phyloP scores from a whole-genome alignment of 2,329 filamentous ascomycete species.

The Alternaria hordeiaustralica region DNA sequence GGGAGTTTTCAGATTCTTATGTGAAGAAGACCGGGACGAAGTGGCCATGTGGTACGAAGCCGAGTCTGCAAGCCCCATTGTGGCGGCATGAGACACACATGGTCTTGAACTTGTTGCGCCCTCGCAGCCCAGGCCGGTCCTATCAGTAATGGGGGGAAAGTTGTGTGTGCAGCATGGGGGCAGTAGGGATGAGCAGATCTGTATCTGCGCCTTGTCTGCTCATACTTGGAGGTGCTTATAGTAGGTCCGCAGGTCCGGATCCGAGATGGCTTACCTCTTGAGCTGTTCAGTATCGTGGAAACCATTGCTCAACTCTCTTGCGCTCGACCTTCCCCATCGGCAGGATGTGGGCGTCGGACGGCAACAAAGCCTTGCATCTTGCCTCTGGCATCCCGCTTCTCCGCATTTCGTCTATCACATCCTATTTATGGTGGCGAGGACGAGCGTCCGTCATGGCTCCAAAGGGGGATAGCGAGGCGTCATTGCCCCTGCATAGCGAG shows the following conservation, averaged over 20 bases:
- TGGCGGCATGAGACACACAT: conserved; percentile 20
- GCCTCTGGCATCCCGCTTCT: conserved; percentile 37
- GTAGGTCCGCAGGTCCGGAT: not conserved
- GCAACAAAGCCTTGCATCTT: conserved; percentile 10
- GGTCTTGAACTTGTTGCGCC: conserved; percentile 15
- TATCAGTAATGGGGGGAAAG: not conserved
- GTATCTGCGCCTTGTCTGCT: conserved; percentile 15
- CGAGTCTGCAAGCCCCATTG: conserved; percentile 1
- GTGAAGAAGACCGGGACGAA: not conserved
- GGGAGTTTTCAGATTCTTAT: not conserved
- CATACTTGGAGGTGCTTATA: not conserved
- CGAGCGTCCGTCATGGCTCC: conserved; percentile 25
- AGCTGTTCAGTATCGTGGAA: not conserved
- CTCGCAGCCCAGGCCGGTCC: conserved; percentile 4
- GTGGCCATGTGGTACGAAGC: not conserved
- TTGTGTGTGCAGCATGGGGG: conserved; percentile 14
- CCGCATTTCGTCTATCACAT: conserved; percentile 43
- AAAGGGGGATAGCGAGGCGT: conserved; percentile 30
- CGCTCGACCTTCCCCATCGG: not conserved
- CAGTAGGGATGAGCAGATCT: not conserved
- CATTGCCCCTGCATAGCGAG: conserved; percentile 39
- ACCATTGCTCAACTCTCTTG: not conserved
- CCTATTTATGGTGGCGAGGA: conserved; percentile 46
- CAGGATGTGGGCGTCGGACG: conserved; percentile 1
- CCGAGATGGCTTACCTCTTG: not conserved